A percentile compares a stretch with the other conserved stretches of the same genome.
Conservation (phyloP, 129 eudicot genomes). For the Flaveria brownii region DNA sequence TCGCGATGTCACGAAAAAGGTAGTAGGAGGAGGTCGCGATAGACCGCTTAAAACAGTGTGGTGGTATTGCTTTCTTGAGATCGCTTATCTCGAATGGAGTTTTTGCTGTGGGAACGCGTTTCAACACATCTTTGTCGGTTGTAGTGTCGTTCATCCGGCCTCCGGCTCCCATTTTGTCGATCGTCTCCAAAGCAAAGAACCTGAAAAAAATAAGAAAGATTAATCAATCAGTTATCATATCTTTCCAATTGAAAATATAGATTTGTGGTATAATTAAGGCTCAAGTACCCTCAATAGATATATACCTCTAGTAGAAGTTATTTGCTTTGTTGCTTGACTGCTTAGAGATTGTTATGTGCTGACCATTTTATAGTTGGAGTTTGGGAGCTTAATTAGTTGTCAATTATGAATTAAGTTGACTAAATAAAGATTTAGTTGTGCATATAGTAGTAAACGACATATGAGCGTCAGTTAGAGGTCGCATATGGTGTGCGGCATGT, state of each 20-base stretch:
- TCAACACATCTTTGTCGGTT: neutral
- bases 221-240: neutral
- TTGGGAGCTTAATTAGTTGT: neutral
- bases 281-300: neutral
- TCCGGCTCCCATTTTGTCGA: slow-evolving; percentile 9
- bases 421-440: too few relatives aligned
- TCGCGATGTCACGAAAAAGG: slow-evolving; percentile 27
- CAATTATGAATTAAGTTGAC: neutral
- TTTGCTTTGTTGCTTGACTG: neutral
- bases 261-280: too few relatives aligned
- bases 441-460: too few relatives aligned
- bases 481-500: neutral
- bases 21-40: slow-evolving; percentile 25
- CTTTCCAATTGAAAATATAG: too few relatives aligned
- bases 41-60: slow-evolving; percentile 42
- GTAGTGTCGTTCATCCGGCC: slow-evolving; percentile 29
- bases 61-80: slow-evolving; percentile 43
- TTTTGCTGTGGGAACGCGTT: slow-evolving; percentile 30
- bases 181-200: neutral
- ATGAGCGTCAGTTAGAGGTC: neutral
- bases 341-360: neutral
- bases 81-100: slow-evolving; percentile 32
- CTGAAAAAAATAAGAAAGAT: neutral
- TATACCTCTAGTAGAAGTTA: neutral
- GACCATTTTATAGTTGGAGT: neutral